These are phyloP conservation scores for Eleusine indica DNA, from an alignment of 176 grass and related monocot species.

Conservation along the genomic window DNA sequence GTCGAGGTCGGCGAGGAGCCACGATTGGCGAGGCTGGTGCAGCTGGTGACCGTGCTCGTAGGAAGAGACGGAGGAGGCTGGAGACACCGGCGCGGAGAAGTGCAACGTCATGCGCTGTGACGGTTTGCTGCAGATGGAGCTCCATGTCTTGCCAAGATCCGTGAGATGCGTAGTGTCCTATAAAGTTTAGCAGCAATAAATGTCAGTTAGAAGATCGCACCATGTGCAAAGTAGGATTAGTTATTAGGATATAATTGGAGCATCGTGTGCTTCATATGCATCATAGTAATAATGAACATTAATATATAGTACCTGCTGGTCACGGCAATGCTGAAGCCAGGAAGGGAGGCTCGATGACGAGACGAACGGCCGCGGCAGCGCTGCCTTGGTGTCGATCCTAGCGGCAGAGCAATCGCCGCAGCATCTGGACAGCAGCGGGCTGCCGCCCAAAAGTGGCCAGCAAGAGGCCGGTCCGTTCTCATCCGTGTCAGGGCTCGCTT, in stretches of 20 bases:
- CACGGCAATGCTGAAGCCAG: conserved; percentile 78
- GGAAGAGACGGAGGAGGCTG: conserved; percentile 58
- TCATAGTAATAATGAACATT: conserved; percentile 18
- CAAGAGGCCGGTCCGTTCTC: conserved; percentile 48
- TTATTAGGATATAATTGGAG: neutral
- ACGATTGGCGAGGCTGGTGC: conserved; percentile 38
- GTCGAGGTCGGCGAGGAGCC: conserved; percentile 44
- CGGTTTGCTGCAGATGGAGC: conserved; percentile 48
- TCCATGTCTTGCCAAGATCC: conserved; percentile 69
- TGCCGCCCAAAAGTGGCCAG: conserved; percentile 56
- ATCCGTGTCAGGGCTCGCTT: conserved; percentile 49
- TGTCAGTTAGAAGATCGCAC: neutral
- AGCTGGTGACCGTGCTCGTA: conserved; percentile 38
- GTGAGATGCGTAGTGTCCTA: conserved; percentile 49
- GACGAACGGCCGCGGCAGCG: conserved; percentile 36
- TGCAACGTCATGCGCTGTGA: conserved; percentile 54
- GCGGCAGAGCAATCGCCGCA: conserved; percentile 58
- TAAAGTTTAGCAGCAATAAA: neutral
- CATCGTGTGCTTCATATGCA: neutral
- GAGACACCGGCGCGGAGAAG: conserved; percentile 54
- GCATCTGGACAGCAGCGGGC: conserved; percentile 51
- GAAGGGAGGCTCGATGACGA: conserved; percentile 69
- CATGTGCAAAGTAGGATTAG: neutral
- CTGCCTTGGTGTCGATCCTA: conserved; percentile 41
- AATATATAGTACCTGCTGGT: conserved; percentile 51